phyloP scores from a whole-genome alignment of 164 flowering plant genomes.

The Vitis vinifera region ASM3070453v1 NC_081805.1:10021001-10021500 shows the following conservation, averaged over 20 bases:
- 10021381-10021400: too few relatives aligned
- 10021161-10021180: conserved; percentile 39
- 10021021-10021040: conserved; percentile 57
- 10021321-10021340: too few relatives aligned
- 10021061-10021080: conserved; percentile 47
- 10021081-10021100: conserved; percentile 54
- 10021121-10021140: conserved; percentile 55
- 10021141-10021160: conserved; percentile 24
- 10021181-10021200: conserved; percentile 32
- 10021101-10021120: conserved; percentile 64
- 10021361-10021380: too few relatives aligned
- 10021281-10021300: conserved; percentile 51
- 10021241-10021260: conserved; percentile 39
- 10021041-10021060: conserved; percentile 37
- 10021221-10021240: conserved; percentile 51
- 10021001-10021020: conserved; percentile 54
- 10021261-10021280: conserved; percentile 50
- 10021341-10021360: too few relatives aligned
- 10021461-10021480: too few relatives aligned
- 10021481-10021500: too few relatives aligned
- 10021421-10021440: too few relatives aligned
- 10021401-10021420: too few relatives aligned
- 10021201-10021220: conserved; percentile 41
- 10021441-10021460: too few relatives aligned
- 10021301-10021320: conserved; percentile 26